phyloP scores from a whole-genome alignment of 2,329 filamentous ascomycete genomes.

The Hirsutella thompsonii region DNA sequence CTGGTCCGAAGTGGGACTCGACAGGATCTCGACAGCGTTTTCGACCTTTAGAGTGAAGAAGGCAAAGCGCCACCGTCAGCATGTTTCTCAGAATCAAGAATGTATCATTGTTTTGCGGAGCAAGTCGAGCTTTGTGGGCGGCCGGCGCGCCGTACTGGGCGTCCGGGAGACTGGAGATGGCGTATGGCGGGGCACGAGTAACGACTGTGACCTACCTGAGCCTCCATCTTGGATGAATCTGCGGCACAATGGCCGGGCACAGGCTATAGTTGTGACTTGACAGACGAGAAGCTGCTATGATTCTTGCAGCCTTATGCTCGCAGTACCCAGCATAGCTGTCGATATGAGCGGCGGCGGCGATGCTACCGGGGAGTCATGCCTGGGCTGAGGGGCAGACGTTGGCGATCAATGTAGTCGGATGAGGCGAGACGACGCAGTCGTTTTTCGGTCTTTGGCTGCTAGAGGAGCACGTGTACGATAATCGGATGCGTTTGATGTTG shows the following conservation, averaged over 20 bases:
- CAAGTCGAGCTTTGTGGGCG: no score
- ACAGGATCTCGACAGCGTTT: slow-evolving; percentile 91
- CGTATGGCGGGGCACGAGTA: not conserved
- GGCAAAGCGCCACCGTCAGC: not conserved
- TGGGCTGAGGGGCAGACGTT: slow-evolving; percentile 10
- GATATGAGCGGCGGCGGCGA: slow-evolving; percentile 16
- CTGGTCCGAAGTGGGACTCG: slow-evolving; percentile 65
- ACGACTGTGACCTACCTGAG: slow-evolving; percentile 26
- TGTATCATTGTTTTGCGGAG: no score
- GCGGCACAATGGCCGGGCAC: slow-evolving; percentile 6
- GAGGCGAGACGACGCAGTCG: not conserved
- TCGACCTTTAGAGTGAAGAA: slow-evolving; percentile 51
- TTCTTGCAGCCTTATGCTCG: slow-evolving; percentile 25
- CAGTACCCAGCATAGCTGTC: slow-evolving; percentile 30
- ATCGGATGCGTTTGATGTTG: no score
- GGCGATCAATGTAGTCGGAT: not conserved
- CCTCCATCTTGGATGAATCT: slow-evolving; percentile 26
- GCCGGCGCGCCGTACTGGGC: no score
- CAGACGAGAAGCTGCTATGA: slow-evolving; percentile 26
- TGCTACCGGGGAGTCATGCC: slow-evolving; percentile 30
- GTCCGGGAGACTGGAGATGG: not conserved
- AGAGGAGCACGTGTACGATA: no score
- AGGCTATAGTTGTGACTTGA: slow-evolving; percentile 4
- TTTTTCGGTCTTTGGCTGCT: no score
- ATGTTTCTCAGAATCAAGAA: no score